Percentiles rank a stretch among this genome's conserved stretches.
Conservation (phyloP, 768 basidiomycete species). For the Termitomyces sp. region DNA sequence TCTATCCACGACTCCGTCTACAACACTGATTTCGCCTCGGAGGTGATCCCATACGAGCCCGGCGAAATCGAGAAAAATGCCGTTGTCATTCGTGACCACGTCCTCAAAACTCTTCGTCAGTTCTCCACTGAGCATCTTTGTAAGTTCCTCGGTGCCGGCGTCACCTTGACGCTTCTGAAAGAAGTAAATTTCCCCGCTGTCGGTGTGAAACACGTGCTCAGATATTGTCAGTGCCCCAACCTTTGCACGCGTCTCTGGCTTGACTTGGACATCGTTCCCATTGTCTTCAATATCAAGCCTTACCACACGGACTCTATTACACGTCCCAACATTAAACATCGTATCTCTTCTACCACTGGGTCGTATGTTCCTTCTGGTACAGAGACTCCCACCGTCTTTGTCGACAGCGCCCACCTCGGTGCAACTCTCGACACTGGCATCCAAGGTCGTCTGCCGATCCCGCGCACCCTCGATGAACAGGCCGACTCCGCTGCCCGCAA, state of each 20-base stretch:
- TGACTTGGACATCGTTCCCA: conserved; percentile 78
- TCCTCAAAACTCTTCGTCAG: conserved; percentile 62
- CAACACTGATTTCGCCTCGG: conserved; percentile 71
- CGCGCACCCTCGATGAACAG: conserved; percentile 78
- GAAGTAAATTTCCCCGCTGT: conserved; percentile 41
- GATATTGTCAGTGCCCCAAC: conserved; percentile 56
- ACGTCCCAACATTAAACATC: conserved; percentile 77
- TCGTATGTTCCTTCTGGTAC: conserved; percentile 75
- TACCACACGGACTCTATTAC: conserved; percentile 79
- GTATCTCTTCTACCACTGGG: conserved; percentile 75
- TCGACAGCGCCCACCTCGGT: conserved; percentile 53
- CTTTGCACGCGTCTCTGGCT: conserved; percentile 85
- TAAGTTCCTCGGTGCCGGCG: conserved; percentile 84
- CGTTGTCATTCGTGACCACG: conserved; percentile 57
- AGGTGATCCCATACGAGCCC: conserved; percentile 47
- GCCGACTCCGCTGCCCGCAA: conserved; percentile 86
- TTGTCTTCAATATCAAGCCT: conserved; percentile 83
- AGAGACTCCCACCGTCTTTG: conserved; percentile 70
- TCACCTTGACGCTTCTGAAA: conserved; percentile 66
- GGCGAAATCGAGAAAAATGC: conserved; percentile 53
- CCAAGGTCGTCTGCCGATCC: conserved; percentile 61
- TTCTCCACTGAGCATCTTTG: conserved; percentile 77
- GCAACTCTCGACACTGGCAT: conserved; percentile 40
- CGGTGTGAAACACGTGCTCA: conserved; percentile 16
- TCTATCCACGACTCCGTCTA: conserved; percentile 86